Evolutionary conservation across 257 asterid genomes (phyloP).

Genomic region (Plectranthus barbatus): DNA sequence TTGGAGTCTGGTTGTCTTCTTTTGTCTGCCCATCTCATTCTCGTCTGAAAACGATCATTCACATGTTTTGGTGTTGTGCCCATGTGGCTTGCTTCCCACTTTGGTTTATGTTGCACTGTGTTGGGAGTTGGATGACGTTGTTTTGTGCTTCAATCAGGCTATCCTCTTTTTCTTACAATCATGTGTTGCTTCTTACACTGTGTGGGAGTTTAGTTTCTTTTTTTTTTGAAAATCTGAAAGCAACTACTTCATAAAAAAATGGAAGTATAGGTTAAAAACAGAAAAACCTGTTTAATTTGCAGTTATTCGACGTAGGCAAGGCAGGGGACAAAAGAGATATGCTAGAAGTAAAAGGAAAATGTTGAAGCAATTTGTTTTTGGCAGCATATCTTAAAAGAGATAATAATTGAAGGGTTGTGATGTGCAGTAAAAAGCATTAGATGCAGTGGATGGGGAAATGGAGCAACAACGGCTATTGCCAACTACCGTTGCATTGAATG

Average conservation of each 20-base stretch:
- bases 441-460: constrained; percentile 4
- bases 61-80: constrained; percentile 7
- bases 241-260: too few relatives aligned
- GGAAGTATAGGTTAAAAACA: too few relatives aligned
- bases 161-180: background rate
- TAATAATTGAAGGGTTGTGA: background rate
- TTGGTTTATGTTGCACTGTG: background rate
- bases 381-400: too few relatives aligned
- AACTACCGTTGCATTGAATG: constrained; percentile 30
- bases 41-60: constrained; percentile 15
- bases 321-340: too few relatives aligned
- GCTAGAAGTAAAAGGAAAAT: too few relatives aligned
- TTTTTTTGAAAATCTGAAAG: too few relatives aligned
- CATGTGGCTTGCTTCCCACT: constrained; percentile 23
- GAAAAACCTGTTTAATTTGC: too few relatives aligned
- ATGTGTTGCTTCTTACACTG: too few relatives aligned
- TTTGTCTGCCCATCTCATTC: constrained; percentile 12
- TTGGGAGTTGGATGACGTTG: background rate
- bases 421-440: background rate
- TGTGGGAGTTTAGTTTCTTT: too few relatives aligned
- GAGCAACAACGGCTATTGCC: constrained; percentile 19
- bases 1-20: constrained; percentile 8
- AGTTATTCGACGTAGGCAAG: too few relatives aligned
- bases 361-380: too few relatives aligned
- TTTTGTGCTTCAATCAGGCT: background rate